Base-by-base conservation (phyloP, 2,329 filamentous ascomycete species). In the Trichophyton verrucosum region DNA sequence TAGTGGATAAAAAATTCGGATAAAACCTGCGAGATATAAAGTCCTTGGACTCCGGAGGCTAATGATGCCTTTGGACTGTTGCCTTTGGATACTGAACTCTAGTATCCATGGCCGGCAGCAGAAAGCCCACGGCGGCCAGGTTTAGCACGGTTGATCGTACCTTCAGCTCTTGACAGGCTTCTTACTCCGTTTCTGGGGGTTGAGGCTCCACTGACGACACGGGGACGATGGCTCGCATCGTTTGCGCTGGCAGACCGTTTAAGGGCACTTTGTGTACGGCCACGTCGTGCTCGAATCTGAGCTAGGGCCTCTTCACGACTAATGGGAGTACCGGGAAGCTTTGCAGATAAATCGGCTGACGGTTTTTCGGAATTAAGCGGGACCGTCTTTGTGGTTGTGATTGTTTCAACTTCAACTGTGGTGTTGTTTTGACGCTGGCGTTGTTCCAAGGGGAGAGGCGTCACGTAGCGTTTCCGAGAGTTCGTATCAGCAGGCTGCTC, bases 271-370 rank as follows among this genome's bases (percentile, higher is more conserved):
- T 74, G 73, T n/a, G 77, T 74, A 57, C 76, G 71, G 13, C 73
- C 75, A 60, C 77, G 71, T 55, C 77, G 69, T n/a, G 76, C 77
- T 61, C 76, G 68, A 47, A 80, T 80, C 64, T 78, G 76, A 6
- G 78, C 77, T 1, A 80, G 69, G 1, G 77, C 77, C 62, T 77
- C 73, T 68, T 79, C 77, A 20, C 77, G 74, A 57, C 71, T 75
- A 59, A 78, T 72, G 3, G 77, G 76, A 0, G 74, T 76, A n/a
- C 74, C 73, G 1, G 73, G 71, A 15, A 76, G 64, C 30, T 66
- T 66, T 57, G 70, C 64, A 56, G 66, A 30, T 56, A 46, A 58
- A 59, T 68, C 67, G 1, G 62, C 47, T 15, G 62, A 55, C 46
- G 60, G 56, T 11, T 67, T 68, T 53, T 72, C 73, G 17, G 64